Conservation (phyloP, 2,329 filamentous ascomycete species). For the Fusarium pseudograminearum region DNA sequence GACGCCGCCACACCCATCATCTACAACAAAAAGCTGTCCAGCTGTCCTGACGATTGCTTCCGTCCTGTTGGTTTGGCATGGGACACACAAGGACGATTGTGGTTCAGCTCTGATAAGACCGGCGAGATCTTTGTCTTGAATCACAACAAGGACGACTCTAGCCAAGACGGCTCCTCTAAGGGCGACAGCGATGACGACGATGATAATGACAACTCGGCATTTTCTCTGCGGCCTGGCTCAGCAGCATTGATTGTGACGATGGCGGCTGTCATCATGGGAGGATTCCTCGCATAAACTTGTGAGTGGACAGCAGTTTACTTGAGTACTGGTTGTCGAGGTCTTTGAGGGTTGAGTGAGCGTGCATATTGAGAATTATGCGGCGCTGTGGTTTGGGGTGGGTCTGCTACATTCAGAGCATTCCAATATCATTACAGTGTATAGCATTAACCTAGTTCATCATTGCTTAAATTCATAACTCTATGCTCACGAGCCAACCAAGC, state of each 20-base stretch:
- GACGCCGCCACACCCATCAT: slow-evolving; percentile 65
- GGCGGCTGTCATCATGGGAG: slow-evolving; percentile 47
- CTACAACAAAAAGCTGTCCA: slow-evolving; percentile 63
- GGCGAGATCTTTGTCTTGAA: slow-evolving; percentile 73
- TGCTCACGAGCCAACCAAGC: slow-evolving; percentile 10
- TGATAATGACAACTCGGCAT: slow-evolving; percentile 36
- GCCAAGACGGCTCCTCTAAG: slow-evolving; percentile 2
- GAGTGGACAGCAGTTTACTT: background rate
- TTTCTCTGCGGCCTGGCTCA: slow-evolving; percentile 35
- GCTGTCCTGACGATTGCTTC: slow-evolving; percentile 70
- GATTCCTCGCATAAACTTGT: slow-evolving; percentile 47
- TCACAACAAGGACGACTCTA: slow-evolving; percentile 5
- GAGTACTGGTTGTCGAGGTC: background rate
- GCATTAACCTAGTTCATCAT: slow-evolving; percentile 15
- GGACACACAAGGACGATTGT: slow-evolving; percentile 66
- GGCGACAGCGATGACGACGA: slow-evolving; percentile 17
- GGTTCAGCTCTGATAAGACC: slow-evolving; percentile 71
- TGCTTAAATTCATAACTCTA: slow-evolving; percentile 22
- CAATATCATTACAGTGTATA: slow-evolving; percentile 3
- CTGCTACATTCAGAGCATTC: background rate
- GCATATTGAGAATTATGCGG: background rate
- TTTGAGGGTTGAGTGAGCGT: background rate
- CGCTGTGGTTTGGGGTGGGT: background rate
- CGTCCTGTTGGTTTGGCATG: slow-evolving; percentile 70
- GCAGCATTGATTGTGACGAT: slow-evolving; percentile 45